Conservation (phyloP, 202 grass and related monocot species). For the Setaria italica region DNA sequence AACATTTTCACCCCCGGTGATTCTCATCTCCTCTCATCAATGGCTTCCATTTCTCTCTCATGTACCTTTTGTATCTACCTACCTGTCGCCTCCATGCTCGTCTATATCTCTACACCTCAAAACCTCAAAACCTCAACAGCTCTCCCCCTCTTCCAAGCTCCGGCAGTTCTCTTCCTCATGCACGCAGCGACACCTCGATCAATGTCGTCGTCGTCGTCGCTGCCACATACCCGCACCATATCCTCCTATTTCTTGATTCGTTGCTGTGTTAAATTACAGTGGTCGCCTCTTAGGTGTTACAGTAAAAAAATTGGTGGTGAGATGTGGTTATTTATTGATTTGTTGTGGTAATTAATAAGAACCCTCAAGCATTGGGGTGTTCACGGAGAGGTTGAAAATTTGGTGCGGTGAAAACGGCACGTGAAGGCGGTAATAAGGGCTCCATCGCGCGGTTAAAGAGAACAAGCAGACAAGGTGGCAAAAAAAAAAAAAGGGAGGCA, state of each 20-base stretch:
- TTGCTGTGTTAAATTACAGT: conserved; percentile 53
- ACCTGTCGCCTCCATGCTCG: conserved; percentile 41
- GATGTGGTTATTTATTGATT: conserved; percentile 86
- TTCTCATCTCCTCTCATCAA: conserved; percentile 21
- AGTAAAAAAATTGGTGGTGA: conserved; percentile 53
- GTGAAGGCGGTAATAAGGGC: conserved; percentile 47
- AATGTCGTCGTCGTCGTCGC: conserved; percentile 28
- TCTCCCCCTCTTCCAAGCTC: conserved; percentile 34
- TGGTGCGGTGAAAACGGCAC: conserved; percentile 43
- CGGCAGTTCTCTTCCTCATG: conserved; percentile 48
- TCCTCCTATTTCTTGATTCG: conserved; percentile 60
- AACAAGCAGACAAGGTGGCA: conserved; percentile 10
- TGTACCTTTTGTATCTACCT: conserved; percentile 72
- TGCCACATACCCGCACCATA: not conserved
- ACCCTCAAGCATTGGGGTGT: conserved; percentile 48
- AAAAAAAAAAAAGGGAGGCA: conserved; percentile 22
- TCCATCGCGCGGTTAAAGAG: conserved; percentile 37
- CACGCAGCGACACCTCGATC: conserved; percentile 49
- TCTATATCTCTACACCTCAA: conserved; percentile 51
- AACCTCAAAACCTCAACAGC: conserved; percentile 48
- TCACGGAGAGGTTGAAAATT: conserved; percentile 40
- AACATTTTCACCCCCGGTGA: conserved; percentile 31
- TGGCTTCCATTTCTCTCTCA: conserved; percentile 34
- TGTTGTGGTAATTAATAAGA: conserved; percentile 83
- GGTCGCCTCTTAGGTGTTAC: conserved; percentile 48